A percentile compares a stretch with the other conserved stretches of the same genome.
Evolutionary conservation across 805 yeast species (phyloP).

Genomic region (Yarrowia porcina): DNA sequence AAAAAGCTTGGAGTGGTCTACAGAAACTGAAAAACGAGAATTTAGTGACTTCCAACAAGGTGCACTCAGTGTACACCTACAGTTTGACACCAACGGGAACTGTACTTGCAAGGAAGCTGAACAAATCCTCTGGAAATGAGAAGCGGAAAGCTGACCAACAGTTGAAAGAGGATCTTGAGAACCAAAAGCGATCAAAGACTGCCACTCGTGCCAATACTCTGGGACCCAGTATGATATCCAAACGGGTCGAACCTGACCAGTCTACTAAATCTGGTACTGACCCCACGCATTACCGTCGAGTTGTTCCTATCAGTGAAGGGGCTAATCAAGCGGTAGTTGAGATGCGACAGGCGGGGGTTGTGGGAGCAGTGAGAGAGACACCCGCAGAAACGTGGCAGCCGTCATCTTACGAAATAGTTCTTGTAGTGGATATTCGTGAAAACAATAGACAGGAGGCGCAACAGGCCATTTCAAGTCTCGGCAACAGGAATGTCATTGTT

Average conservation of each 20-base stretch:
- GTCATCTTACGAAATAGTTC: not conserved
- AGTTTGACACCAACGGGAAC: not conserved
- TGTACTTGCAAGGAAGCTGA: not conserved
- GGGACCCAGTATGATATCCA: too few relatives aligned
- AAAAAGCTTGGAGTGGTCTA: not conserved
- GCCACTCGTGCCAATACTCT: not conserved
- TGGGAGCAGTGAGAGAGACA: not conserved
- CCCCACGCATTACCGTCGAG: too few relatives aligned
- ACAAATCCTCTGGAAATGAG: not conserved
- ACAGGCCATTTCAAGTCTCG: not conserved
- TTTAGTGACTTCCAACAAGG: not conserved
- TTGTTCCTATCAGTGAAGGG: not conserved
- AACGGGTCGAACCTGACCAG: too few relatives aligned
- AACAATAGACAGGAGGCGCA: not conserved
- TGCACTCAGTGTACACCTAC: not conserved
- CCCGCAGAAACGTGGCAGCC: not conserved
- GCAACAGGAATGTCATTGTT: not conserved
- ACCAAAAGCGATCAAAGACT: not conserved
- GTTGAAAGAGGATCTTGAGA: not conserved
- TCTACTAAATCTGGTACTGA: too few relatives aligned
- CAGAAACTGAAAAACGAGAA: not conserved
- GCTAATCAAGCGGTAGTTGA: not conserved
- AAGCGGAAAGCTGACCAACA: not conserved
- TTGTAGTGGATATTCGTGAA: slow-evolving; percentile 7
- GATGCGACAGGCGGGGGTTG: not conserved